phyloP scores from a whole-genome alignment of 169 alveolate species.

The Perkinsus marinus region DNA sequence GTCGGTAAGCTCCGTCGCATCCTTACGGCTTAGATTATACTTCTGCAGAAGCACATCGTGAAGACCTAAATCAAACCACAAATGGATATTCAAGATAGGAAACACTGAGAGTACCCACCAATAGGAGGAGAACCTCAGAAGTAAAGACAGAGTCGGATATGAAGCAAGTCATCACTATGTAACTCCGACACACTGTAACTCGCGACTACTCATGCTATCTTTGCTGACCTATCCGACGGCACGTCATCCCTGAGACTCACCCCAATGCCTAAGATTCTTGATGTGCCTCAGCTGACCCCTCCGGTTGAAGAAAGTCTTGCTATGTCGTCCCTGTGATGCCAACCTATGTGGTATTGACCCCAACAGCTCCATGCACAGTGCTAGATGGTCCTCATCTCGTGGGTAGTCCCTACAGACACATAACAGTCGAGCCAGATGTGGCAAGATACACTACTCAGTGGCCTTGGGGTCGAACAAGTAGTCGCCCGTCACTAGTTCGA shows the following conservation, averaged over 20 bases:
- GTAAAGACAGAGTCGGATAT: too few species aligned
- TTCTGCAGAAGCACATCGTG: constrained; percentile 61
- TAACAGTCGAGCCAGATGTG: constrained; percentile 17
- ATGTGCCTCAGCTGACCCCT: constrained; percentile 51
- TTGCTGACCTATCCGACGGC: too few species aligned
- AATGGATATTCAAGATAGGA: too few species aligned
- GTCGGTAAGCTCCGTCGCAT: constrained; percentile 54
- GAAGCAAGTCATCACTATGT: too few species aligned
- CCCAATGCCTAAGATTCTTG: constrained; percentile 46
- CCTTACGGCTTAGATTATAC: constrained; percentile 56
- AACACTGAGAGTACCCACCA: constrained; percentile 15
- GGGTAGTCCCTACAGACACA: constrained; percentile 31
- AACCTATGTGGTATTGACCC: constrained; percentile 42
- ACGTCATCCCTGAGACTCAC: too few species aligned
- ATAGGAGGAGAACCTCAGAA: neutral
- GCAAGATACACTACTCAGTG: constrained; percentile 49
- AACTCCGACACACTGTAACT: too few species aligned
- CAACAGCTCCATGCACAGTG: constrained; percentile 73
- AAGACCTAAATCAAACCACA: constrained; percentile 51
- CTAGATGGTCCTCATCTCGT: constrained; percentile 79
- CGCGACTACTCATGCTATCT: too few species aligned
- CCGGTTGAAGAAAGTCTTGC: constrained; percentile 44
- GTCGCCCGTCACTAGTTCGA: constrained; percentile 96
- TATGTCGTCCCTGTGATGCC: neutral
- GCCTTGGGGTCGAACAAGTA: constrained; percentile 90